A percentile compares a stretch with the other conserved stretches of the same genome.
phyloP scores from a whole-genome alignment of 768 basidiomycete species.

The Pleurotus tuoliensis region DNA sequence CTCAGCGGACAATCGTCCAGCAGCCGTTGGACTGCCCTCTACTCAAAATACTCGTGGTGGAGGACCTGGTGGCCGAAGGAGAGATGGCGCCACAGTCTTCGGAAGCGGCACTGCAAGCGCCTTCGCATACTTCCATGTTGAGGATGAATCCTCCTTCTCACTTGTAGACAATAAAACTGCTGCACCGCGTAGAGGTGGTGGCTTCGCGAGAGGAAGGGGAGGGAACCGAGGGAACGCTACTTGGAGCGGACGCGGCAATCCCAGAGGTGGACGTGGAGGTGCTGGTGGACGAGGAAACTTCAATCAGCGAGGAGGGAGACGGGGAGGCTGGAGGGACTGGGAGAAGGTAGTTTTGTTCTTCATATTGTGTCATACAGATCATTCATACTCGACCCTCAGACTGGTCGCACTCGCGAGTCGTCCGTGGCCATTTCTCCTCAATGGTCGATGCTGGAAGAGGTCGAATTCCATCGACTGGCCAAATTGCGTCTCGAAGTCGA shows the following conservation, averaged over 20 bases:
- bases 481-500: slow-evolving; percentile 95
- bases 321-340: slow-evolving; percentile 90
- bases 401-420: slow-evolving; percentile 82
- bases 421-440: slow-evolving; percentile 89
- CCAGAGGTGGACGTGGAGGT: slow-evolving; percentile 46
- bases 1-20: slow-evolving; percentile 58
- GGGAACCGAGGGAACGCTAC: slow-evolving; percentile 42
- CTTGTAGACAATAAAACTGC: slow-evolving; percentile 87
- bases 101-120: slow-evolving; percentile 88
- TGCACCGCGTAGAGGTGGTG: slow-evolving; percentile 66
- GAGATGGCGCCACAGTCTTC: slow-evolving; percentile 77
- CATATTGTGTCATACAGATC: neutral
- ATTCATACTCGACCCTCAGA: slow-evolving; percentile 36
- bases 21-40: slow-evolving; percentile 43
- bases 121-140: slow-evolving; percentile 96
- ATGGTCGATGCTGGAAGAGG: slow-evolving; percentile 96
- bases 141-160: slow-evolving; percentile 96
- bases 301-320: slow-evolving; percentile 44
- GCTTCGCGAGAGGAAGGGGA: slow-evolving; percentile 57
- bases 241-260: slow-evolving; percentile 41
- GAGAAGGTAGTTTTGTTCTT: slow-evolving; percentile 62
- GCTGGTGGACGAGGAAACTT: slow-evolving; percentile 30
- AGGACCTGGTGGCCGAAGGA: slow-evolving; percentile 50
- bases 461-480: slow-evolving; percentile 88
- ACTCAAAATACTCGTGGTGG: slow-evolving; percentile 47